phyloP scores from a whole-genome alignment of 345 rosid genomes.

The Eucalyptus polyanthemos region DNA sequence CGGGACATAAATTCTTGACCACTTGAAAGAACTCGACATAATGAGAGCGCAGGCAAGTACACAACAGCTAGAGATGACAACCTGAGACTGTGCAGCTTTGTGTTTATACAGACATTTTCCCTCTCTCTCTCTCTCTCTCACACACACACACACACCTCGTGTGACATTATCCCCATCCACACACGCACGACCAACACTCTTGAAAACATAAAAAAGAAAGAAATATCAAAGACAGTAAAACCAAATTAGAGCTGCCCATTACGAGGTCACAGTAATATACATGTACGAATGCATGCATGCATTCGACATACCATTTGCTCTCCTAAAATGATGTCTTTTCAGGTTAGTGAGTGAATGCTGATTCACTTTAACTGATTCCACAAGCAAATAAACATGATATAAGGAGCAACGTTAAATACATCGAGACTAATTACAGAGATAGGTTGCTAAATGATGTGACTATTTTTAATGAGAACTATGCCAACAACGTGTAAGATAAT shows the following conservation, averaged over 20 bases:
- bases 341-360: not conserved
- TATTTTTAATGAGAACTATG: not conserved
- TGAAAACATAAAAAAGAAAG: not conserved
- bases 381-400: not conserved
- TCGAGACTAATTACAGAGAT: not conserved
- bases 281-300: not conserved
- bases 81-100: conserved; percentile 39
- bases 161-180: not conserved
- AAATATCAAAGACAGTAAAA: not conserved
- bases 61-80: conserved; percentile 7
- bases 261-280: not conserved
- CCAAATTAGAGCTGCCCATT: not conserved
- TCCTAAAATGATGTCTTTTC: not conserved
- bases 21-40: conserved; percentile 1
- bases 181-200: not conserved
- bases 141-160: not conserved
- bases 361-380: not conserved
- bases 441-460: not conserved
- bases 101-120: not conserved
- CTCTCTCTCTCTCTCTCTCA: not conserved
- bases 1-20: conserved; percentile 28
- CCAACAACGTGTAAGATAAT: not conserved
- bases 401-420: not conserved
- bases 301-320: not conserved
- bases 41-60: conserved; percentile 18